These are phyloP conservation scores for Geosiphon pyriformis DNA, from an alignment of 192 early-diverging fungal genomes.

Conservation along the genomic window DNA sequence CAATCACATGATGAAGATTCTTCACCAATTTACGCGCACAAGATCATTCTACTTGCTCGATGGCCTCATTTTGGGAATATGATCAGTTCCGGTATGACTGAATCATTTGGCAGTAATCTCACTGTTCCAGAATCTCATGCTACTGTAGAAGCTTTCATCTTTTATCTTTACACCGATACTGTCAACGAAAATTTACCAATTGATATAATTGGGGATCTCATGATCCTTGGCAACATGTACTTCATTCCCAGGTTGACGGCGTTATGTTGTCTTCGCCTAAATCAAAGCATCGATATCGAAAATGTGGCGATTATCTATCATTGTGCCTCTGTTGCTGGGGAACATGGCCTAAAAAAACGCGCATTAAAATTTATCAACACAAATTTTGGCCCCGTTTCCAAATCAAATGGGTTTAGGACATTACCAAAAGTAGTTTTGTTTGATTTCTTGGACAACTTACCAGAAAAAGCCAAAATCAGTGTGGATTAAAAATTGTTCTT, in stretches of 20 bases:
- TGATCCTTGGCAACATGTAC: slow-evolving; percentile 59
- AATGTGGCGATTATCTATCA: slow-evolving; percentile 54
- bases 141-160: slow-evolving; percentile 48
- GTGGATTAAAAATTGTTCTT: neutral
- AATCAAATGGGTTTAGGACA: slow-evolving; percentile 47
- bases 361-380: slow-evolving; percentile 50
- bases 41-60: slow-evolving; percentile 52
- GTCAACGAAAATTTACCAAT: slow-evolving; percentile 34
- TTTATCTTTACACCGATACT: slow-evolving; percentile 54
- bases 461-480: slow-evolving; percentile 42
- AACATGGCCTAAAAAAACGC: slow-evolving; percentile 45
- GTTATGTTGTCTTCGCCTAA: slow-evolving; percentile 42
- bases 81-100: slow-evolving; percentile 50
- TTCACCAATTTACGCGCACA: slow-evolving; percentile 49
- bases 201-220: slow-evolving; percentile 44
- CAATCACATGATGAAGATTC: slow-evolving; percentile 33
- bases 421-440: slow-evolving; percentile 47
- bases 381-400: slow-evolving; percentile 56
- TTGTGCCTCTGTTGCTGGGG: slow-evolving; percentile 43
- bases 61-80: slow-evolving; percentile 60
- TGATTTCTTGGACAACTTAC: slow-evolving; percentile 57
- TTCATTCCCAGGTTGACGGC: slow-evolving; percentile 46
- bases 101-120: slow-evolving; percentile 41
- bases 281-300: slow-evolving; percentile 44
- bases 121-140: slow-evolving; percentile 47